A percentile compares a stretch with the other conserved stretches of the same genome.
Conservation (phyloP, 139 green algal genomes). For the Micractinium sp. region DNA sequence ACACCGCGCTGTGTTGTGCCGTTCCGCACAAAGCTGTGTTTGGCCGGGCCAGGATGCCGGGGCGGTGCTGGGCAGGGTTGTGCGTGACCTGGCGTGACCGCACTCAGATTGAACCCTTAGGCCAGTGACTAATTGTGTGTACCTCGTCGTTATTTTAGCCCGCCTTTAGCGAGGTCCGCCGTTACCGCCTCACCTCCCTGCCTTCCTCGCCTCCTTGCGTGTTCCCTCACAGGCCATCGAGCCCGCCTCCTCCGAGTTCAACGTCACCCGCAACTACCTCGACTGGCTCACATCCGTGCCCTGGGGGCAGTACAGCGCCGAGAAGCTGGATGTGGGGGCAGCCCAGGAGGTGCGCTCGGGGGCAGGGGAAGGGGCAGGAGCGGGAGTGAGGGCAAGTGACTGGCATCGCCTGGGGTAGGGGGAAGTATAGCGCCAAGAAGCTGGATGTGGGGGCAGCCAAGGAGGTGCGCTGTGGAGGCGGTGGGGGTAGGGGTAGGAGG, state of each 20-base stretch:
- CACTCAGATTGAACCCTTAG: too few relatives aligned
- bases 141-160: too few relatives aligned
- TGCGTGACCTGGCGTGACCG: too few relatives aligned
- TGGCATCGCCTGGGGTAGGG: neutral
- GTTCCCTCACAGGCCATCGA: conserved; percentile 71
- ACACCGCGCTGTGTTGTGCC: too few relatives aligned
- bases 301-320: conserved; percentile 82
- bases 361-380: too few relatives aligned
- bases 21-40: too few relatives aligned
- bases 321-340: conserved; percentile 87
- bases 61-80: too few relatives aligned
- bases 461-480: conserved; percentile 41
- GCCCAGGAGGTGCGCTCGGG: conserved; percentile 66
- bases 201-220: neutral
- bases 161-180: neutral
- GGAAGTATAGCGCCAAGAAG: neutral
- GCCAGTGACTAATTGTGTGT: too few relatives aligned
- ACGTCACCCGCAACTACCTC: conserved; percentile 96
- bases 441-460: conserved; percentile 85
- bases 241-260: conserved; percentile 92
- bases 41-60: too few relatives aligned
- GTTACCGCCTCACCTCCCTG: neutral
- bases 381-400: too few relatives aligned
- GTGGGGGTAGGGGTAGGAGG: too few relatives aligned
- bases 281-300: conserved; percentile 96